A percentile compares a stretch with the other conserved stretches of the same genome.
Conservation (phyloP, 441 rosid genomes). For the Corymbia calophylla region DNA sequence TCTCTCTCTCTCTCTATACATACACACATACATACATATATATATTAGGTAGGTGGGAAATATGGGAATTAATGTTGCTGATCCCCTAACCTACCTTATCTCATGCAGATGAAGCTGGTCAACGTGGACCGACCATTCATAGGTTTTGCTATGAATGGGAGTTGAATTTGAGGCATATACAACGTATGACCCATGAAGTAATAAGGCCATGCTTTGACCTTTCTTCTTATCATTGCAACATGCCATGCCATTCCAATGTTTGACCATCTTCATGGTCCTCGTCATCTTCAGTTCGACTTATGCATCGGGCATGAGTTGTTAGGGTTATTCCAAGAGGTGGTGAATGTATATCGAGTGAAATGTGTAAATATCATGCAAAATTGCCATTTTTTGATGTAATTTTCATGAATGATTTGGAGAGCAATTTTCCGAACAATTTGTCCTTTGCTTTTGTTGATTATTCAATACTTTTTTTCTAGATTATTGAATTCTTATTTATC, state of each 20-base stretch:
- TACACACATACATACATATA: no score
- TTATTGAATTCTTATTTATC: not conserved
- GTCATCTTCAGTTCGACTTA: not conserved
- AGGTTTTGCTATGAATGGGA: not conserved
- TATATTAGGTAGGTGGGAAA: not conserved
- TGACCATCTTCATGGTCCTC: not conserved
- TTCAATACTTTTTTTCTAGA: not conserved
- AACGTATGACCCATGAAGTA: not conserved
- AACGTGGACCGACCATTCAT: not conserved
- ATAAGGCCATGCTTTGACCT: not conserved
- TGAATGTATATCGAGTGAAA: not conserved
- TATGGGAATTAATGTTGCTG: not conserved
- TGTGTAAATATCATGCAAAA: not conserved
- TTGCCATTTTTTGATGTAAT: not conserved
- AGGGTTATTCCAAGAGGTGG: not conserved
- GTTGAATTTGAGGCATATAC: not conserved
- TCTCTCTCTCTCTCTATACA: no score
- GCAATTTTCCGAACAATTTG: not conserved
- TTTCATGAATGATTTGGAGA: not conserved
- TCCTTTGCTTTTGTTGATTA: not conserved
- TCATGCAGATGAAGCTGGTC: not conserved
- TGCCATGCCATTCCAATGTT: not conserved
- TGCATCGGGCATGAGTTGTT: not conserved
- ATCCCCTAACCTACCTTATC: not conserved
- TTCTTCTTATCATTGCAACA: not conserved